Base-by-base conservation (phyloP, 164 flowering plant genomes). In the Vitis riparia region DNA sequence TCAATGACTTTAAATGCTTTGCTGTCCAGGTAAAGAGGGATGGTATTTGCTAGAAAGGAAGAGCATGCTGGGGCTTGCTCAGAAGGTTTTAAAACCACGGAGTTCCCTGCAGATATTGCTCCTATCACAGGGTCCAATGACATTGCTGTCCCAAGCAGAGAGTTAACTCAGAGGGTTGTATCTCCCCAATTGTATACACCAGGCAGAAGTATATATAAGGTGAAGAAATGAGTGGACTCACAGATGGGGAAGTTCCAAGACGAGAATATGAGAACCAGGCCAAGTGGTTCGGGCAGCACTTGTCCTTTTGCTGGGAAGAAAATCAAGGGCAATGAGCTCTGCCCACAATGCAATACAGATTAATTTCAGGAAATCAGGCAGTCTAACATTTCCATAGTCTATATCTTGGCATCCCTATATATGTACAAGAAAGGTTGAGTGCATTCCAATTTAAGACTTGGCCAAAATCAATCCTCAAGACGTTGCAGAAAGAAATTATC, bases 201-300 rank as follows among this genome's bases (percentile, higher is more conserved):
- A 47, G 44, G 30, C 11, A 27, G 9, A 6, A 57, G 10, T 13
- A 3, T 57, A 6, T 32, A 0, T 8, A 56, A 57, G 11, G n/a
- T 17, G 15, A 9, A 48, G 51, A 5, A 29, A 14, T 30, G 6
- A 63, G 11, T 63, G 70, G 66, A 82, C 96, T 85, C 75, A 91
- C 97, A 68, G 19, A 94, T 58, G 2, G 99, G 98, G 76, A 85
- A 89, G 73, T 94, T 94, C 97, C 99, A 94, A 11, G 91, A 79
- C 7, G 84, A 70, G 50, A 91, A 68, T 47, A 94, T 80, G 68
- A 94, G 94, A 62, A 91, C 90, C 14, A 85, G 65, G 17, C 99
- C 99, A 17, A 89, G 82, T 15, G 97, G 99, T 74, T 92, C 99
- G 7, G 95, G 85, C 59, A 88, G 55, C 58, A 90, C 62, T 80